Evolutionary conservation across 352 stramenopile genomes (phyloP).

Genomic region (Globisporangium abappressorium): DNA sequence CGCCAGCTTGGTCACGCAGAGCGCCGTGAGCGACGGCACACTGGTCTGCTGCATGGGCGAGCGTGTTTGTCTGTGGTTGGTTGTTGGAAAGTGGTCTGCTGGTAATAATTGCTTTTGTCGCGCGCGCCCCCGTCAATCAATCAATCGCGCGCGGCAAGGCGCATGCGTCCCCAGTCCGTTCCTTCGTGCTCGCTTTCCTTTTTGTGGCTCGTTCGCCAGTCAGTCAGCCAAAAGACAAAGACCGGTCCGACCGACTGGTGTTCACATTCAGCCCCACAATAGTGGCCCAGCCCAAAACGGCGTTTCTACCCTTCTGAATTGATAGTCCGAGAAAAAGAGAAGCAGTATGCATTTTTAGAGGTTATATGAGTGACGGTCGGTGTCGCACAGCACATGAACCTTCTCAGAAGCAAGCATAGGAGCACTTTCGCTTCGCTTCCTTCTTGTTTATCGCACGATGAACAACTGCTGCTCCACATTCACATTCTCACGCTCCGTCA

Average conservation of each 20-base stretch:
- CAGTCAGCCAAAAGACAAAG: neutral
- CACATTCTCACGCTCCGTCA: slow-evolving; percentile 10
- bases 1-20: slow-evolving; percentile 63
- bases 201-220: slow-evolving; percentile 5
- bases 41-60: neutral
- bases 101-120: neutral
- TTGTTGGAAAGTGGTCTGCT: neutral
- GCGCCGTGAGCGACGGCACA: slow-evolving; percentile 50
- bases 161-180: neutral
- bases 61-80: neutral
- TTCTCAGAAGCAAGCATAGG: neutral
- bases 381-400: slow-evolving; percentile 1
- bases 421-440: neutral
- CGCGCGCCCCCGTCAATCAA: neutral
- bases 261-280: slow-evolving; percentile 1
- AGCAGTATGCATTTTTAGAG: slow-evolving; percentile 8
- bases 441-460: neutral
- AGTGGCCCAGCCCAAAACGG: neutral
- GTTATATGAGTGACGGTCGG: slow-evolving; percentile 6
- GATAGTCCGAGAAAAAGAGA: slow-evolving; percentile 6
- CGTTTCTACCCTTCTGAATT: neutral
- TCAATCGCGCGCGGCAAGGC: neutral
- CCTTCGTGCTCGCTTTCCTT: slow-evolving; percentile 6
- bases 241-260: neutral
- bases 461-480: neutral